These are phyloP conservation scores for Hemileia vastatrix DNA, from an alignment of 1,284 basidiomycete species.

Conservation along the genomic window DNA sequence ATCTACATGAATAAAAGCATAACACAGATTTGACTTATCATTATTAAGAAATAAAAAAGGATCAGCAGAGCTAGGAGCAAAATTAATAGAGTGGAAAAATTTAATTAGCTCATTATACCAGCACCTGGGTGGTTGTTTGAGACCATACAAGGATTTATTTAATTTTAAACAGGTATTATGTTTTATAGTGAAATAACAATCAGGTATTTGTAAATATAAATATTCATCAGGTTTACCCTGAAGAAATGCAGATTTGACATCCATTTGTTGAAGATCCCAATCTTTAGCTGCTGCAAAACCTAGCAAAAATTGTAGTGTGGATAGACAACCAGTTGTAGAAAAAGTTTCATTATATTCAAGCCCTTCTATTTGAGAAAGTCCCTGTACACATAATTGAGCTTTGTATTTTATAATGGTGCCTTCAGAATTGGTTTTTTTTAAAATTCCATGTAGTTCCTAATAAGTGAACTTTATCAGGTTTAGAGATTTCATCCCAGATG, in stretches of 20 bases:
- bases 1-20: slow-evolving; percentile 3
- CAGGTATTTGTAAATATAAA: too few species aligned
- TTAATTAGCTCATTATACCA: not conserved
- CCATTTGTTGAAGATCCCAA: too few species aligned
- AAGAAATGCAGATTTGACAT: too few species aligned
- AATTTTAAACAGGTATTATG: not conserved
- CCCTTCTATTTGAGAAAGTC: too few species aligned
- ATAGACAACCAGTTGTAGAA: too few species aligned
- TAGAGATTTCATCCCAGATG: slow-evolving; percentile 1
- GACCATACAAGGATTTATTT: slow-evolving; percentile 2
- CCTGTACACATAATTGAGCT: too few species aligned
- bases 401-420: too few species aligned
- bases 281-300: too few species aligned
- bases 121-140: slow-evolving; percentile 1
- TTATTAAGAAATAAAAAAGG: not conserved
- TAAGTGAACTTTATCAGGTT: not conserved
- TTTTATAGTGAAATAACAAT: too few species aligned
- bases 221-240: too few species aligned
- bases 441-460: slow-evolving; percentile 1
- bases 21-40: not conserved
- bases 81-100: not conserved
- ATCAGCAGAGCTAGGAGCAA: not conserved
- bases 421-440: not conserved
- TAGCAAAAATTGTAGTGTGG: too few species aligned
- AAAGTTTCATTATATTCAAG: too few species aligned